Evolutionary conservation across 2,329 filamentous ascomycete species (phyloP).

Genomic region (Penicillium sp.): DNA sequence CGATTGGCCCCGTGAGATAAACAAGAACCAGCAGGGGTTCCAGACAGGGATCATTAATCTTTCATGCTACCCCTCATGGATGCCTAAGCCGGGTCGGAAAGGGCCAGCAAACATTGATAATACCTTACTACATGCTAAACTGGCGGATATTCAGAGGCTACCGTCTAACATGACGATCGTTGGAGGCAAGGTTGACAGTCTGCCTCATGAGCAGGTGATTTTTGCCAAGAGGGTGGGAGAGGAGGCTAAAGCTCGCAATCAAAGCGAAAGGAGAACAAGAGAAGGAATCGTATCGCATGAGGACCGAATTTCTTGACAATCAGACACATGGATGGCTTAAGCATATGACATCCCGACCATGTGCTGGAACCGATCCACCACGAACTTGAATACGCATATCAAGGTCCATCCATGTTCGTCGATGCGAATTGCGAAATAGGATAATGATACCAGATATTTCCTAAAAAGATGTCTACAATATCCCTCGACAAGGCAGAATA

Average conservation of each 20-base stretch:
- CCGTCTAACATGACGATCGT: neutral
- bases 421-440: neutral
- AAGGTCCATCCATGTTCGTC: neutral
- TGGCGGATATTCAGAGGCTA: neutral
- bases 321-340: constrained; percentile 1
- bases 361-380: neutral
- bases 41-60: neutral
- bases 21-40: neutral
- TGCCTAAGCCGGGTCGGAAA: neutral
- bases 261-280: neutral
- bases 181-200: neutral
- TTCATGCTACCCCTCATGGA: neutral
- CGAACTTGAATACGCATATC: neutral
- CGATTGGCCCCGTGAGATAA: neutral
- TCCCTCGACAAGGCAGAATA: neutral
- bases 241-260: neutral
- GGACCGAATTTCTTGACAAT: neutral
- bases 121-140: neutral
- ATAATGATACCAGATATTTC: neutral
- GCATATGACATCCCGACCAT: neutral
- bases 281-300: neutral
- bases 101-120: neutral
- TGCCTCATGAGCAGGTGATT: neutral
- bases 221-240: neutral
- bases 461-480: neutral